Conservation (phyloP, 805 yeast genomes). For the Priceomyces castillae region DNA sequence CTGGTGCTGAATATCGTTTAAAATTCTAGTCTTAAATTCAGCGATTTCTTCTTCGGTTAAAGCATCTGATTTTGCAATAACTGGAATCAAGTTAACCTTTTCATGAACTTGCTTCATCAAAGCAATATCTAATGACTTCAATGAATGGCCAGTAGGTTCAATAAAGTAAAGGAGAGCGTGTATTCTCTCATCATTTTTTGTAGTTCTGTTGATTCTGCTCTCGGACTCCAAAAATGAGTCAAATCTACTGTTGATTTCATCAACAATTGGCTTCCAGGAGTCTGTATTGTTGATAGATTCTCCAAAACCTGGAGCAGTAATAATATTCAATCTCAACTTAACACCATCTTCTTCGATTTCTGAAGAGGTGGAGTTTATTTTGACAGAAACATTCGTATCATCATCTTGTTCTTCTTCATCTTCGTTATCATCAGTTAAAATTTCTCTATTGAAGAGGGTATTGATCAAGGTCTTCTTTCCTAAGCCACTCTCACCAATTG, state of each 20-base stretch:
- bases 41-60: conserved; percentile 81
- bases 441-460: conserved; percentile 65
- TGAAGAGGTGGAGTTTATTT: conserved; percentile 24
- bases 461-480: conserved; percentile 92
- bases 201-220: conserved; percentile 72
- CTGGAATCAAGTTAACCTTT: conserved; percentile 90
- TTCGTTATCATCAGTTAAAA: conserved; percentile 19
- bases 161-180: conserved; percentile 93
- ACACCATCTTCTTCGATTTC: conserved; percentile 89
- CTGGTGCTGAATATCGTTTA: conserved; percentile 72
- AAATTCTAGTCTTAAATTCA: conserved; percentile 72
- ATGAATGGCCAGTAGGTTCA: conserved; percentile 95
- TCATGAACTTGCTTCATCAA: conserved; percentile 86
- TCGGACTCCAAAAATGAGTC: conserved; percentile 89
- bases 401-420: conserved; percentile 22
- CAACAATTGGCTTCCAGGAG: conserved; percentile 88
- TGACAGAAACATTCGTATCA: conserved; percentile 24
- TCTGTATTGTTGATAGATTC: conserved; percentile 67
- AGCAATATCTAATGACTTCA: conserved; percentile 83
- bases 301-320: conserved; percentile 94
- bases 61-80: conserved; percentile 93
- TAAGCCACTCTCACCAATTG: conserved; percentile 87
- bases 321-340: conserved; percentile 73
- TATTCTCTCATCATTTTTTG: conserved; percentile 74
- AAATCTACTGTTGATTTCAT: conserved; percentile 81